Evolutionary conservation across 2,329 filamentous ascomycete genomes (phyloP).

Genomic region (Neofusicoccum sp.): DNA sequence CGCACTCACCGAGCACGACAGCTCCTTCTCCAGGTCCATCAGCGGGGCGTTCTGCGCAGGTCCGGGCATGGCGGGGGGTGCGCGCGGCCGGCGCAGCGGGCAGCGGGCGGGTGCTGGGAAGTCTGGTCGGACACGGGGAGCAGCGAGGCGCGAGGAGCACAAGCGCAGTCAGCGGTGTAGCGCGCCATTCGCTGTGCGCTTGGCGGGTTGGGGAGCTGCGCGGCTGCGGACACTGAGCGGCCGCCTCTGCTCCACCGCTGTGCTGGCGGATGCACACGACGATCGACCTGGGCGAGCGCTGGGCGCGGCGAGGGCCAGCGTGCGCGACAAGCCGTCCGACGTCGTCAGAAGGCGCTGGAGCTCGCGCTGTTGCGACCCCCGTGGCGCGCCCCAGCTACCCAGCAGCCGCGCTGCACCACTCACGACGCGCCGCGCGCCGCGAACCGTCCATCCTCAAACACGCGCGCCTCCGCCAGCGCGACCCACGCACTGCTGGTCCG

Average conservation of each 20-base stretch:
- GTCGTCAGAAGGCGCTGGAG: too few relatives aligned
- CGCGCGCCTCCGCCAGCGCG: too few relatives aligned
- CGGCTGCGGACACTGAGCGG: constrained; percentile 1
- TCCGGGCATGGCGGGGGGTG: background rate
- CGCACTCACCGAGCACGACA: constrained; percentile 88
- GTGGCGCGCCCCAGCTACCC: too few relatives aligned
- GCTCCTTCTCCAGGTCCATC: constrained; percentile 80
- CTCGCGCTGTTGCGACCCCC: too few relatives aligned
- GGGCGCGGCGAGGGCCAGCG: background rate
- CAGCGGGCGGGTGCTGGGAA: background rate
- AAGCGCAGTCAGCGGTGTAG: constrained; percentile 14
- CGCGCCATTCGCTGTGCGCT: constrained; percentile 12
- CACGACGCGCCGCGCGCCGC: too few relatives aligned
- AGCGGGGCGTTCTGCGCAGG: background rate
- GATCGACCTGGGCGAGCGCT: background rate
- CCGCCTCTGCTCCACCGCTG: background rate
- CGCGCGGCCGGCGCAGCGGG: constrained; percentile 8
- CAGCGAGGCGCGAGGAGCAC: background rate
- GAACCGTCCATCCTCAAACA: too few relatives aligned
- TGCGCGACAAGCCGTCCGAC: background rate
- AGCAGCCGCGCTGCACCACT: too few relatives aligned
- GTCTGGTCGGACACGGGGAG: too few relatives aligned
- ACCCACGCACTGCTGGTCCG: too few relatives aligned
- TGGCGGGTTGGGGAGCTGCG: constrained; percentile 1
- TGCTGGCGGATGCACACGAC: constrained; percentile 3